Percentiles rank a stretch among this genome's conserved stretches.
These are phyloP conservation scores for Inonotus hispidus DNA, from an alignment of 1,284 basidiomycete genomes.

Conservation along the genomic window DNA sequence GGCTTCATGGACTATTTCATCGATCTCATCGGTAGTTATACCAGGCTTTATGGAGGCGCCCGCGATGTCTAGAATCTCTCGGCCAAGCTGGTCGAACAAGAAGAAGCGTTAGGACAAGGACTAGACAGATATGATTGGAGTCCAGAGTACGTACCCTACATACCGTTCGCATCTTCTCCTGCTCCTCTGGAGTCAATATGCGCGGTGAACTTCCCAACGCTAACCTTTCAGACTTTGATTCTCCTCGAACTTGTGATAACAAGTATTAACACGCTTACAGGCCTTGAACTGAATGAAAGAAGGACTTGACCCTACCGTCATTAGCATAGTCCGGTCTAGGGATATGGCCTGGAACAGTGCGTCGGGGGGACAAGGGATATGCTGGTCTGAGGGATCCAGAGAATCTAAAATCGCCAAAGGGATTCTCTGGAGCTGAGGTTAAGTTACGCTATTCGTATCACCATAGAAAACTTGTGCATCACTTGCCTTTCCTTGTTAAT, in stretches of 20 bases:
- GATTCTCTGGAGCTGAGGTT: conserved; percentile 48
- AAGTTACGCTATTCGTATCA: background rate
- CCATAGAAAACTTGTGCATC: background rate
- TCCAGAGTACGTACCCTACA: conserved; percentile 53
- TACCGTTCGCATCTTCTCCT: conserved; percentile 73
- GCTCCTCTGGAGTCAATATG: conserved; percentile 60
- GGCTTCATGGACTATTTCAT: conserved; percentile 93
- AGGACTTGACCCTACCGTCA: conserved; percentile 46
- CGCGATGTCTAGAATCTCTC: conserved; percentile 90
- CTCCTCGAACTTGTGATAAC: conserved; percentile 38
- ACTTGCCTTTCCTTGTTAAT: conserved; percentile 18
- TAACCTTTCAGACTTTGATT: conserved; percentile 55
- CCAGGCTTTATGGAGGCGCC: conserved; percentile 85
- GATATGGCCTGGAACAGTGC: conserved; percentile 69
- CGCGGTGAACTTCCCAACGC: conserved; percentile 56
- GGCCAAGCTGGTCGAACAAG: conserved; percentile 54
- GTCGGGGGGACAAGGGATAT: conserved; percentile 70
- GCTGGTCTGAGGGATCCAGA: conserved; percentile 69
- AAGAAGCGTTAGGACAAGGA: conserved; percentile 16
- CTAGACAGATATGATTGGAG: background rate
- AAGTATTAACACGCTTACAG: conserved; percentile 27
- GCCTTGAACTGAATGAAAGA: conserved; percentile 24
- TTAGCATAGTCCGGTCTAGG: conserved; percentile 75
- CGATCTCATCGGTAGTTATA: conserved; percentile 93
- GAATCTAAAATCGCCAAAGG: conserved; percentile 62